A percentile compares a stretch with the other conserved stretches of the same genome.
These are phyloP conservation scores for Cutaneotrichosporon arboriforme DNA, from an alignment of 1,284 basidiomycete genomes.

Conservation along the genomic window DNA sequence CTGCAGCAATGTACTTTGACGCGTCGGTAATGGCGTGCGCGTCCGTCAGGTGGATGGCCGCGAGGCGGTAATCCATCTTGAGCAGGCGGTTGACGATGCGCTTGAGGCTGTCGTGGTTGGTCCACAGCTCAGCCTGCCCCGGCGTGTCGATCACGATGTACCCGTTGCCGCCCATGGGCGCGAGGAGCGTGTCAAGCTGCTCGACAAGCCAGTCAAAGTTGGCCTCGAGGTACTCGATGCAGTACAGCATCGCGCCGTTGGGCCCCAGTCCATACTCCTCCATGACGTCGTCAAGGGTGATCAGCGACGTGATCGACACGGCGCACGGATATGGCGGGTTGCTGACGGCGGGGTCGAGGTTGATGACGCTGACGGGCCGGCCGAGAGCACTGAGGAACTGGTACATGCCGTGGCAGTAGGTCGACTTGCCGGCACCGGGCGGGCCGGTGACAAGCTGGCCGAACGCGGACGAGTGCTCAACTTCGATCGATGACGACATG, in stretches of 20 bases:
- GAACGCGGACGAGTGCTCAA: conserved; percentile 32
- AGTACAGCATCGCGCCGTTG: conserved; percentile 95
- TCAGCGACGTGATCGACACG: conserved; percentile 77
- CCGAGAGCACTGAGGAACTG: conserved; percentile 76
- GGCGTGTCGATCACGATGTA: conserved; percentile 96
- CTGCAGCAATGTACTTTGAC: conserved; percentile 86
- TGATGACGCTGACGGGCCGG: conserved; percentile 82
- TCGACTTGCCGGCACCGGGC: conserved; percentile 89
- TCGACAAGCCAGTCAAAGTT: conserved; percentile 92
- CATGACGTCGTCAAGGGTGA: conserved; percentile 87
- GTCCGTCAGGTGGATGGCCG: conserved; percentile 91
- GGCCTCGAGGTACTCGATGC: conserved; percentile 92
- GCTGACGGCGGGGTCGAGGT: conserved; percentile 88
- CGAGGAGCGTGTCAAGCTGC: conserved; percentile 57
- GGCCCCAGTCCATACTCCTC: conserved; percentile 78
- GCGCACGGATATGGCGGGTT: conserved; percentile 88
- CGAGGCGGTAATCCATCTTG: conserved; percentile 77
- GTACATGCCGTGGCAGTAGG: conserved; percentile 87
- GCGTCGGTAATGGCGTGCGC: conserved; percentile 96
- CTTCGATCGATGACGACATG: conserved; percentile 10
- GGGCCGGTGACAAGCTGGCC: conserved; percentile 72
- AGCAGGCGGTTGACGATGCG: conserved; percentile 65
- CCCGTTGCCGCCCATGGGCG: conserved; percentile 38
- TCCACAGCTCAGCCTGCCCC: conserved; percentile 95
- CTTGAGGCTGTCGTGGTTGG: conserved; percentile 86